Evolutionary conservation across 192 early-diverging fungal genomes (phyloP).

Genomic region (Jimgerdemannia lactiflua): DNA sequence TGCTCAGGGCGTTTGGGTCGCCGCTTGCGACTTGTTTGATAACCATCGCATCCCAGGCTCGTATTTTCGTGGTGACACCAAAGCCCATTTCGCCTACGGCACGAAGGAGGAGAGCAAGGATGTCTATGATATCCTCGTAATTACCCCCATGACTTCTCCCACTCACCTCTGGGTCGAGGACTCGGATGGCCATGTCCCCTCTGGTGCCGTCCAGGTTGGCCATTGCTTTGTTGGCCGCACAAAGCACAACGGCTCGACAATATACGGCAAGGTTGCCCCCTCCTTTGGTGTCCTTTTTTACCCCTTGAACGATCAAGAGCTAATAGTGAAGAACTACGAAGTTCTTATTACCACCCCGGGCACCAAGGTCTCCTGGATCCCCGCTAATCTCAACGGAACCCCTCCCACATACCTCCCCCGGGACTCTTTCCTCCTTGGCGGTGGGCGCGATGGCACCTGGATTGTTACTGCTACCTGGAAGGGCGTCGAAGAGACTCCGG

Average conservation of each 20-base stretch:
- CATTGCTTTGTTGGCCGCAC: neutral
- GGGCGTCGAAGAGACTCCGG: neutral
- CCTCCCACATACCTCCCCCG: neutral
- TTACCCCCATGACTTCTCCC: neutral
- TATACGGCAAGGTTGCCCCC: neutral
- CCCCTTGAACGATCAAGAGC: neutral
- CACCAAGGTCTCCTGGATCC: neutral
- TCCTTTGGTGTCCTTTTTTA: neutral
- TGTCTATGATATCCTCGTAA: too few species aligned
- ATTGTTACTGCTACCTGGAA: neutral
- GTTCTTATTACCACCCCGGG: neutral
- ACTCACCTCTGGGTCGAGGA: neutral
- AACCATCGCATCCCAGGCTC: too few species aligned
- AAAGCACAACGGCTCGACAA: neutral
- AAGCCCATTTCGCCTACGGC: too few species aligned
- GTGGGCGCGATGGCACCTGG: neutral
- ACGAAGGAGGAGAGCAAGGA: too few species aligned
- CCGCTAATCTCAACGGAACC: neutral
- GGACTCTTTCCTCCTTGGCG: neutral
- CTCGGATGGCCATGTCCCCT: neutral
- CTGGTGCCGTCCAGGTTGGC: neutral
- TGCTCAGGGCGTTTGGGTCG: too few species aligned
- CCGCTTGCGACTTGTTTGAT: too few species aligned
- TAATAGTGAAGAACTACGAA: neutral
- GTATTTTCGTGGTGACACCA: too few species aligned